These are phyloP conservation scores for Myrica gale DNA, from an alignment of 306 rosid species.

Conservation along the genomic window DNA sequence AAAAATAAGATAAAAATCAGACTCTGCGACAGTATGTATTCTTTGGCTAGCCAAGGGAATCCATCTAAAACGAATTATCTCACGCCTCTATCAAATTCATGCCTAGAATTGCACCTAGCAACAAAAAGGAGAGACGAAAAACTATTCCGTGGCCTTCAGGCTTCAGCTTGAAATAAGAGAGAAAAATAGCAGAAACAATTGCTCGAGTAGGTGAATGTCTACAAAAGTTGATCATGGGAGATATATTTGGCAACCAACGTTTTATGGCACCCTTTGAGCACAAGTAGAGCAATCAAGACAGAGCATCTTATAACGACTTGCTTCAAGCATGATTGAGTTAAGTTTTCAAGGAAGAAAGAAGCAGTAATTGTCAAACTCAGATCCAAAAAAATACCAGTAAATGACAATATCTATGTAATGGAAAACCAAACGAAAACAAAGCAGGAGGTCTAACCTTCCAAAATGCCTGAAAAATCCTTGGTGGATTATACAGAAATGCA, in stretches of 20 bases:
- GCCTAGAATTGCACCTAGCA: background rate
- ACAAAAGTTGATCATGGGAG: background rate
- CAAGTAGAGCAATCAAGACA: background rate
- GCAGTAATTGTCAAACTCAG: background rate
- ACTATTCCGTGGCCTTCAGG: background rate
- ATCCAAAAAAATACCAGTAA: background rate
- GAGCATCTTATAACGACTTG: background rate
- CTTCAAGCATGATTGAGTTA: background rate
- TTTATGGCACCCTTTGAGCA: background rate
- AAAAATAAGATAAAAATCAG: slow-evolving; percentile 3
- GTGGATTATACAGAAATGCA: slow-evolving; percentile 75
- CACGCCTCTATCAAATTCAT: slow-evolving; percentile 1
- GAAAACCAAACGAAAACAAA: background rate
- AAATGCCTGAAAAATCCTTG: slow-evolving; percentile 83
- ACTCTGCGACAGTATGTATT: background rate
- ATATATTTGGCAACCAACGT: background rate
- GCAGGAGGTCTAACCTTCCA: slow-evolving; percentile 61
- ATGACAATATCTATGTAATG: slow-evolving; percentile 4
- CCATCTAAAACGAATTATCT: background rate
- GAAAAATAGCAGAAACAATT: no score
- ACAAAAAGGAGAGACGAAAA: background rate
- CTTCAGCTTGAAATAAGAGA: background rate
- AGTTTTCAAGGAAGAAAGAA: background rate
- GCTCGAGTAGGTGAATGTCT: background rate
- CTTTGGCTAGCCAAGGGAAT: background rate